A percentile compares a stretch with the other conserved stretches of the same genome.
Conservation (phyloP, 2,329 filamentous ascomycete genomes). For the Aspergillus transmontanensis region DNA sequence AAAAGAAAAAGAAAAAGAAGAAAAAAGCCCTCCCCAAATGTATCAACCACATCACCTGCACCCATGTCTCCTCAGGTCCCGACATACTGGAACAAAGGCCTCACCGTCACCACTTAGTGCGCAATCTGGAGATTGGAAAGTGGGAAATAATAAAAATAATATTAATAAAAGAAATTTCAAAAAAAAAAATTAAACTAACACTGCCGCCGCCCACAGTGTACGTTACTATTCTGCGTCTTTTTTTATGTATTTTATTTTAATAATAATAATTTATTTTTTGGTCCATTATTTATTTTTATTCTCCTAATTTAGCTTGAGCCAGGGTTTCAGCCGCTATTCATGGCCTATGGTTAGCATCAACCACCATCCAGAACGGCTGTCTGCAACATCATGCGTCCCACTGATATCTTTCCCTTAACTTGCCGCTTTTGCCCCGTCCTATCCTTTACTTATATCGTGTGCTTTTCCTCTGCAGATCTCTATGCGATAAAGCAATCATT, state of each 20-base stretch:
- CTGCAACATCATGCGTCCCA: conserved; percentile 19
- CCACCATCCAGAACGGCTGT: conserved; percentile 20
- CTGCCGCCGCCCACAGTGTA: conserved; percentile 9
- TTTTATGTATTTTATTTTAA: background rate
- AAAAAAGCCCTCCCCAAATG: conserved; percentile 15
- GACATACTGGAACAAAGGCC: conserved; percentile 24
- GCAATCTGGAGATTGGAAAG: conserved; percentile 3
- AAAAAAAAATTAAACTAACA: conserved; percentile 1
- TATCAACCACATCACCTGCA: conserved; percentile 19
- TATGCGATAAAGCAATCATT: conserved; percentile 6
- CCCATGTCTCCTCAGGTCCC: conserved; percentile 18
- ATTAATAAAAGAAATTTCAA: background rate
- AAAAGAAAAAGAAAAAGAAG: conserved; percentile 9
- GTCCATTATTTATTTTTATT: background rate
- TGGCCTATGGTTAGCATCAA: conserved; percentile 7
- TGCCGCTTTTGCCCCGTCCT: conserved; percentile 19
- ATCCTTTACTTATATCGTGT: conserved; percentile 4
- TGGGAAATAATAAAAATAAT: conserved; percentile 5
- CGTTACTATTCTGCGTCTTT: background rate
- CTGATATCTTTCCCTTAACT: conserved; percentile 19
- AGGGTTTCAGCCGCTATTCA: conserved; percentile 27
- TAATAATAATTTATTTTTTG: background rate
- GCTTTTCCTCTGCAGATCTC: background rate
- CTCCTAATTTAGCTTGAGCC: conserved; percentile 8
- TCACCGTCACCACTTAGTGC: conserved; percentile 10